A percentile compares a stretch with the other conserved stretches of the same genome.
phyloP scores from a whole-genome alignment of 768 basidiomycete genomes.

The Macrolepiota fuliginosa region DNA sequence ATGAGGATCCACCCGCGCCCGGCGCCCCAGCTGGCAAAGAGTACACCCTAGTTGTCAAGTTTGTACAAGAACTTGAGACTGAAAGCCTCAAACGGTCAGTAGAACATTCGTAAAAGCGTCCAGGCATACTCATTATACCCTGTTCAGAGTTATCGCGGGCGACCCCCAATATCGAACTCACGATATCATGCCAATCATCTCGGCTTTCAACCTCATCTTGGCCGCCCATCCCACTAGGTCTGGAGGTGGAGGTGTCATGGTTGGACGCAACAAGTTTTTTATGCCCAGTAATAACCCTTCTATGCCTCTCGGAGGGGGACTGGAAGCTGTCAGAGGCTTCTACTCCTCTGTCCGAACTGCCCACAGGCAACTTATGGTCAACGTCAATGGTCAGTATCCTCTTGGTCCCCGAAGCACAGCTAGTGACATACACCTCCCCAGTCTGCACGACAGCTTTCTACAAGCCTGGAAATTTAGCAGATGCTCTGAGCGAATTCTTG shows the following conservation, averaged over 20 bases:
- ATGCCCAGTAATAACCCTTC: constrained; percentile 50
- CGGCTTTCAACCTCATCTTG: constrained; percentile 65
- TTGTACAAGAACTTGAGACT: constrained; percentile 49
- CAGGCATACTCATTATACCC: constrained; percentile 19
- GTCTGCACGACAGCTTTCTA: constrained; percentile 64
- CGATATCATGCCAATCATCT: constrained; percentile 56
- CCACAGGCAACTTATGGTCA: constrained; percentile 59
- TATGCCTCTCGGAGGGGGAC: constrained; percentile 50
- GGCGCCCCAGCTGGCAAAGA: constrained; percentile 34
- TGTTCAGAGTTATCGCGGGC: constrained; percentile 52
- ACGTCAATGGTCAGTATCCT: constrained; percentile 55
- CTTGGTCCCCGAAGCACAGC: constrained; percentile 1
- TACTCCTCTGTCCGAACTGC: constrained; percentile 59
- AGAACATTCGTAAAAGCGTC: neutral
- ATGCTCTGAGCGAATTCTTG: constrained; percentile 55
- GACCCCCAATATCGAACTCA: constrained; percentile 49
- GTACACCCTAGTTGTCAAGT: constrained; percentile 44
- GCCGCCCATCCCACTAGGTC: constrained; percentile 52
- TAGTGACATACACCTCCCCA: constrained; percentile 14
- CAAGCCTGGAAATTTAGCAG: constrained; percentile 59
- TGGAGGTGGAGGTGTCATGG: constrained; percentile 58
- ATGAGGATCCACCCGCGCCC: constrained; percentile 43
- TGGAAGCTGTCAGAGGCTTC: constrained; percentile 56
- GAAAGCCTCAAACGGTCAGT: constrained; percentile 41
- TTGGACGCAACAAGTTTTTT: constrained; percentile 68